Evolutionary conservation across 106 monocot genomes (phyloP).

Genomic region (Platanthera zijinensis): DNA sequence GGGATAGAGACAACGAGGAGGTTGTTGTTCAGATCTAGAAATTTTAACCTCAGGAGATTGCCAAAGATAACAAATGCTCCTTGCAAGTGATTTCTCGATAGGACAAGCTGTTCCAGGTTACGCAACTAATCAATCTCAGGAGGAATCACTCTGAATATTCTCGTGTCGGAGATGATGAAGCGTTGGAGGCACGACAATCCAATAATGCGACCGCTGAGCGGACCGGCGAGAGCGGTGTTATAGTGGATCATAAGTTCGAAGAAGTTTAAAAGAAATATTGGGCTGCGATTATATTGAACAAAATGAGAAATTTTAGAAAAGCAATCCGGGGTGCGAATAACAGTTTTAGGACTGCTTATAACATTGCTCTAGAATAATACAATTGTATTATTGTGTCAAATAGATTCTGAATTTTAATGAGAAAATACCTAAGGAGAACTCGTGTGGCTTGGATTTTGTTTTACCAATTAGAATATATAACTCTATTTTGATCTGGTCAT

Average conservation of each 20-base stretch:
- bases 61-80: constrained; percentile 31
- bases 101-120: constrained; percentile 33
- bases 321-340: no score
- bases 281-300: no score
- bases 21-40: constrained; percentile 61
- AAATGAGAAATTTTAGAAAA: no score
- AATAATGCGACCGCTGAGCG: constrained; percentile 21
- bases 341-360: no score
- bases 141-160: constrained; percentile 39
- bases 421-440: no score
- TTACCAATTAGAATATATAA: no score
- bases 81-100: constrained; percentile 38
- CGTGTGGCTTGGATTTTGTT: no score
- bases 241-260: constrained; percentile 47
- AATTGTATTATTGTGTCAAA: no score
- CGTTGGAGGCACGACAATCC: constrained; percentile 29
- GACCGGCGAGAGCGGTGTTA: constrained; percentile 55
- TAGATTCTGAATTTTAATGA: no score
- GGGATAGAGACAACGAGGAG: constrained; percentile 26
- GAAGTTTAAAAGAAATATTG: no score
- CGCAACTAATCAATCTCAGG: constrained; percentile 22
- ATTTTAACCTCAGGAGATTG: constrained; percentile 11
- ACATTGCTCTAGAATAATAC: no score
- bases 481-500: no score
- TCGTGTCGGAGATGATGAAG: constrained; percentile 32